Conservation (phyloP, 805 yeast species). For the Babjeviella inositovora region DNA sequence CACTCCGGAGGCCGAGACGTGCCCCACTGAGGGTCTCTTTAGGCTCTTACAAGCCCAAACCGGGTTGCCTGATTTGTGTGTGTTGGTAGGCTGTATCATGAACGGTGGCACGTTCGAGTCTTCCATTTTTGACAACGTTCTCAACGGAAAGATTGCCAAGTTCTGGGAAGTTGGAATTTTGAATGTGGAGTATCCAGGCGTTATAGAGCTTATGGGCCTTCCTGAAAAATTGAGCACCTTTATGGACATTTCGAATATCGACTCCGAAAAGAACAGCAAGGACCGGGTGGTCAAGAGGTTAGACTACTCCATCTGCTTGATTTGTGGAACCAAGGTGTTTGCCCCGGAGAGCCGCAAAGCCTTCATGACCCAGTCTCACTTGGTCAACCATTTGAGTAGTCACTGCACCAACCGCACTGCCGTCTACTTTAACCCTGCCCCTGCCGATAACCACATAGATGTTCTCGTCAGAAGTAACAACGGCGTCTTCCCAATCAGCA, state of each 20-base stretch:
- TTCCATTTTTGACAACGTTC: slow-evolving; percentile 8
- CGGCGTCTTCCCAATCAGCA: slow-evolving; percentile 14
- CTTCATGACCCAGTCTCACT: slow-evolving; percentile 4
- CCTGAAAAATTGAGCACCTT: slow-evolving; percentile 24
- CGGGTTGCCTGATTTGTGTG: too few species aligned
- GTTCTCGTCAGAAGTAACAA: slow-evolving; percentile 1
- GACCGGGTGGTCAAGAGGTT: slow-evolving; percentile 3
- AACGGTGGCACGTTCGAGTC: slow-evolving; percentile 7
- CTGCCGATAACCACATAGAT: slow-evolving; percentile 1
- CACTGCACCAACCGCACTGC: too few species aligned
- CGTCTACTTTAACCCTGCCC: slow-evolving; percentile 6
- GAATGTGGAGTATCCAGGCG: slow-evolving; percentile 33
- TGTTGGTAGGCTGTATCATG: too few species aligned
- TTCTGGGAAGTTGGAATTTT: slow-evolving; percentile 8
- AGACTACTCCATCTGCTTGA: slow-evolving; percentile 25
- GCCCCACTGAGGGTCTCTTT: too few species aligned
- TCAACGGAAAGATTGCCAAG: slow-evolving; percentile 11
- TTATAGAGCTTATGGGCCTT: slow-evolving; percentile 31
- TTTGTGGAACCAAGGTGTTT: slow-evolving; percentile 23
- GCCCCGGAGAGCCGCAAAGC: slow-evolving; percentile 6
- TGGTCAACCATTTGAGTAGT: too few species aligned
- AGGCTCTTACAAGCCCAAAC: too few species aligned
- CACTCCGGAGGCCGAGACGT: too few species aligned
- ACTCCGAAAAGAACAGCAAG: slow-evolving; percentile 8
- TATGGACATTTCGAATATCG: slow-evolving; percentile 8